phyloP scores from a whole-genome alignment of 2,329 filamentous ascomycete genomes.

The Epichloe gansuensis region DNA sequence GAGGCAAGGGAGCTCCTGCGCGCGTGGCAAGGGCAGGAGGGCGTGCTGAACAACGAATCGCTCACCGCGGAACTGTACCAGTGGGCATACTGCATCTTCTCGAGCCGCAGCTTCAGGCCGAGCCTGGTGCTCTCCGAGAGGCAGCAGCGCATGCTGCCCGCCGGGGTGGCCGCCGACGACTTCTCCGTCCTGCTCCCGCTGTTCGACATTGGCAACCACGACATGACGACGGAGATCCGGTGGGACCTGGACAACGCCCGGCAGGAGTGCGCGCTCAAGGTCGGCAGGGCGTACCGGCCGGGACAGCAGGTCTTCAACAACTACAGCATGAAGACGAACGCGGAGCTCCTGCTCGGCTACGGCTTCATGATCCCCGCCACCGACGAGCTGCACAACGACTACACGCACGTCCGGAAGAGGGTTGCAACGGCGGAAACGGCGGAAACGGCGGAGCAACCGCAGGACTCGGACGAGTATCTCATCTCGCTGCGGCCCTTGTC shows the following conservation, averaged over 20 bases:
- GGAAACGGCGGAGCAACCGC: slow-evolving; percentile 10
- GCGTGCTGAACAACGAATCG: slow-evolving; percentile 16
- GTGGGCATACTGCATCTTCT: slow-evolving; percentile 54
- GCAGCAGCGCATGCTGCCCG: slow-evolving; percentile 15
- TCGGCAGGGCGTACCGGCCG: slow-evolving; percentile 28
- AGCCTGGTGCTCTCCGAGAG: slow-evolving; percentile 37
- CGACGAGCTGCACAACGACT: slow-evolving; percentile 42
- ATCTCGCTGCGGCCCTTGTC: slow-evolving; percentile 38
- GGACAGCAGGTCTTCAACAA: slow-evolving; percentile 55
- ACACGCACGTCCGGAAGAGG: slow-evolving; percentile 41
- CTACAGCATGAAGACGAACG: slow-evolving; percentile 63
- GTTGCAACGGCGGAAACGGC: slow-evolving; percentile 7
- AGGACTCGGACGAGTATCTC: slow-evolving; percentile 30
- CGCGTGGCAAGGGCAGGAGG: slow-evolving; percentile 12
- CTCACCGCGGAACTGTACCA: slow-evolving; percentile 41
- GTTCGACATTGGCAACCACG: slow-evolving; percentile 61
- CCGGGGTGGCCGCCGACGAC: slow-evolving; percentile 32
- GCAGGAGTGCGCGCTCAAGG: slow-evolving; percentile 28
- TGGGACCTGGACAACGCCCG: slow-evolving; percentile 40
- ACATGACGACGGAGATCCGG: slow-evolving; percentile 41
- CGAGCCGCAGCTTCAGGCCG: slow-evolving; percentile 51
- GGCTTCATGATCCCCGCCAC: slow-evolving; percentile 44
- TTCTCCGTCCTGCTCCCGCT: slow-evolving; percentile 59
- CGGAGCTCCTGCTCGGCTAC: slow-evolving; percentile 52
- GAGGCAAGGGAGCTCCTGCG: slow-evolving; percentile 26